Evolutionary conservation across 495 filamentous ascomycete genomes (phyloP).

Genomic region (Neohortaea acidophila): DNA sequence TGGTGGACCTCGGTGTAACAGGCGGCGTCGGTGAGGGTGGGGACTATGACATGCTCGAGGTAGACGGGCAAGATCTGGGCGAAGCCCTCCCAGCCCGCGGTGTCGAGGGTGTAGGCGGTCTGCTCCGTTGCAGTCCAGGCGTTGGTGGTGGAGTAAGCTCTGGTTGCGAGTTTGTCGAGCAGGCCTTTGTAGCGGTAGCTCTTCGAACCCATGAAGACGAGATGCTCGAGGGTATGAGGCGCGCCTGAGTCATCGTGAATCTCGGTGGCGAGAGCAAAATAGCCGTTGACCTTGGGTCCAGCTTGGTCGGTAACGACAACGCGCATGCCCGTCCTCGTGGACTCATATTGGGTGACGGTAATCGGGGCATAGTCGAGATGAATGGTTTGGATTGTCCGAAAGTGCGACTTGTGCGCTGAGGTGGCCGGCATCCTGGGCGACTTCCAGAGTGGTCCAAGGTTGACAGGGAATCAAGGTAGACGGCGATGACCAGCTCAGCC

Average conservation of each 20-base stretch:
- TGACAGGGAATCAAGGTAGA: too few relatives aligned
- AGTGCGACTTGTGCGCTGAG: slow-evolving; percentile 32
- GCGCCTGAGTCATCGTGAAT: slow-evolving; percentile 94
- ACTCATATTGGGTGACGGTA: slow-evolving; percentile 76
- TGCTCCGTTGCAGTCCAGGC: slow-evolving; percentile 92
- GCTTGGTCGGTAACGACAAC: slow-evolving; percentile 81
- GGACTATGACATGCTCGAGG: slow-evolving; percentile 83
- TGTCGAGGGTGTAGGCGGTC: slow-evolving; percentile 90
- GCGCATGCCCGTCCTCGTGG: slow-evolving; percentile 79
- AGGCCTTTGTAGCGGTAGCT: slow-evolving; percentile 89
- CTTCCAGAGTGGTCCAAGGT: too few relatives aligned
- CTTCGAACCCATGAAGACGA: slow-evolving; percentile 95
- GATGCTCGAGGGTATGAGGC: slow-evolving; percentile 90
- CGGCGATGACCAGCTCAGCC: too few relatives aligned
- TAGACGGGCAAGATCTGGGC: slow-evolving; percentile 89
- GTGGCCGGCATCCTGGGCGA: slow-evolving; percentile 18
- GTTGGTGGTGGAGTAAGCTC: slow-evolving; percentile 88
- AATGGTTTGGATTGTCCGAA: slow-evolving; percentile 73
- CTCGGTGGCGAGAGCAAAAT: slow-evolving; percentile 90
- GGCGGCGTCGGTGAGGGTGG: slow-evolving; percentile 78
- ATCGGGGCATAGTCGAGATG: slow-evolving; percentile 74
- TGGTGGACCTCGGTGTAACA: slow-evolving; percentile 96
- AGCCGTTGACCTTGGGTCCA: slow-evolving; percentile 85
- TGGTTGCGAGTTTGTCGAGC: slow-evolving; percentile 79
- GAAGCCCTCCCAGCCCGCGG: slow-evolving; percentile 93